Base-by-base conservation (phyloP, 2,329 filamentous ascomycete genomes). In the Acrodontium crateriforme region DNA sequence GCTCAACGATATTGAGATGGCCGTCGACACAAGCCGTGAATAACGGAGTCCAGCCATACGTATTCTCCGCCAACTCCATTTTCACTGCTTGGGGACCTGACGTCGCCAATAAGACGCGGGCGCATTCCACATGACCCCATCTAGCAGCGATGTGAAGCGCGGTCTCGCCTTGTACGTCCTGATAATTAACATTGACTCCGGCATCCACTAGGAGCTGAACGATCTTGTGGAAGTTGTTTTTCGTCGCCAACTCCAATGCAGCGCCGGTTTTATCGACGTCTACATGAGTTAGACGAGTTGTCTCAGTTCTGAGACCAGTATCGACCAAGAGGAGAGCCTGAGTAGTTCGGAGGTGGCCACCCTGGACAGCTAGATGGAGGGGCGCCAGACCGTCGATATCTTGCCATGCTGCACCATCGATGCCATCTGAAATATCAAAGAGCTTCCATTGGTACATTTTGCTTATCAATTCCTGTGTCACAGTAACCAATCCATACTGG, bases 1-100 rank as follows among this genome's bases (percentile, higher is more conserved):
- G 62, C 46, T 84, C 68, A 1, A 80, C 80, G 21, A 93, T 71
- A 0, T 67, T 57, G 8, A 83, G 54, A 39, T 84, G 78, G 0
- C 87, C 87, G 46, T 98, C 85, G 2, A 95, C 87, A 29, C 79
- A 81, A 7, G 87, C 82, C 38, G 93, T 78, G 47, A 93, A 89
- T 9, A 98, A 62, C n/a, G 89, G 82, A 1, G 89, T 94, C 87
- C 89, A 98, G 3, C 78, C 74, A 48, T 91, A 95, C 0, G 78
- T 78, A 29, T 78, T 79, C 49, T 98, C 89, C 0, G 69, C 59
- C 18, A 91, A 59, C 43, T 93, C 78, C 1, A 84, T 60, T 36
- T 94, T 60, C 1, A 76, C 74, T 46, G 76, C 82, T 41, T 89
- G 80, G 23, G 69, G 62, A 5, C 64, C 56, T 1, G 71, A 76